Conservation (phyloP, 495 filamentous ascomycete genomes). For the Podospora fimiseda region DNA sequence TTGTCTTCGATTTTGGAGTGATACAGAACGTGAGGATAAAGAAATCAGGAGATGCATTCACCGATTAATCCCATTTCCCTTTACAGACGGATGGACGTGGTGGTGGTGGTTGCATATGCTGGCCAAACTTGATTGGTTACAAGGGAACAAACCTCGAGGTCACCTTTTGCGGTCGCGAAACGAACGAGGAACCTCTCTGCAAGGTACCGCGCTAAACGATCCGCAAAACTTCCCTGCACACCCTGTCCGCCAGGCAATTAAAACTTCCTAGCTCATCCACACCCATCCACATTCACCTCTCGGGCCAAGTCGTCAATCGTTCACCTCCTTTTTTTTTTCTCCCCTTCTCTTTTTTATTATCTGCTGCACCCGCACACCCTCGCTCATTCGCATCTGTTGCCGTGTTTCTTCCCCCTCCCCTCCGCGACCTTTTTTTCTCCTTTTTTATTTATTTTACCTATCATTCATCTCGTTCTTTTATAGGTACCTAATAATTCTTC, state of each 20-base stretch:
- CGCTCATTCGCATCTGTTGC: conserved; percentile 23
- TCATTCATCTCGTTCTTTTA: conserved; percentile 22
- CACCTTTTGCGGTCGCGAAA: conserved; percentile 3
- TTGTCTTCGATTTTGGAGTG: too few species aligned
- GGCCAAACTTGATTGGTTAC: conserved; percentile 8
- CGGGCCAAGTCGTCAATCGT: conserved; percentile 14
- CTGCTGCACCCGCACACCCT: conserved; percentile 16
- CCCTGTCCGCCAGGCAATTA: conserved; percentile 20
- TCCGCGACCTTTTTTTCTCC: conserved; percentile 10
- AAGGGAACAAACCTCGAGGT: conserved; percentile 8
- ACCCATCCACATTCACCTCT: conserved; percentile 9
- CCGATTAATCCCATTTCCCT: conserved; percentile 1
- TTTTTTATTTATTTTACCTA: conserved; percentile 16
- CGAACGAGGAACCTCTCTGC: conserved; percentile 4
- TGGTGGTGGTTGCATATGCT: neutral
- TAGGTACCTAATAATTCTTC: conserved; percentile 20
- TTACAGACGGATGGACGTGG: neutral
- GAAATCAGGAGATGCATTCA: neutral
- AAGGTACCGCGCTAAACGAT: conserved; percentile 6
- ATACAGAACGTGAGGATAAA: neutral
- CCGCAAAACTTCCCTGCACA: conserved; percentile 4
- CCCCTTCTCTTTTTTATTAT: conserved; percentile 15
- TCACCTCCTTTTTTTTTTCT: conserved; percentile 22
- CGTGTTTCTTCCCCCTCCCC: conserved; percentile 8
- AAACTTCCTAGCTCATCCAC: conserved; percentile 23